Conservation (phyloP, 441 rosid species). For the Populus trichocarpa region DNA sequence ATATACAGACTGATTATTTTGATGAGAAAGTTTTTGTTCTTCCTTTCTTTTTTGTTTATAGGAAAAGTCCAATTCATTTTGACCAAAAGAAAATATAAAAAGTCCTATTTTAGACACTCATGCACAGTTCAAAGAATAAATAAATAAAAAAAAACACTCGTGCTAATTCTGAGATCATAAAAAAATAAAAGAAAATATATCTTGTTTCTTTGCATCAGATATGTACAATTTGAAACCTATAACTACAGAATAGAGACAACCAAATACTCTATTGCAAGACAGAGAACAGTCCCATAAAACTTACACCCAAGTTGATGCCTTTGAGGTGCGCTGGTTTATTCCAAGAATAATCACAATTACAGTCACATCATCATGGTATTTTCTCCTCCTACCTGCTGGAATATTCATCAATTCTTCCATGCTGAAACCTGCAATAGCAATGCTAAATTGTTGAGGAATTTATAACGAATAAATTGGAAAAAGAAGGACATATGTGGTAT, state of each 20-base stretch:
- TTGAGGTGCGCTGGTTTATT: conserved; percentile 68
- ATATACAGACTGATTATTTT: background rate
- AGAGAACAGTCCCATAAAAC: conserved; percentile 17
- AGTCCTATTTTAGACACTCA: background rate
- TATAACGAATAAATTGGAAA: background rate
- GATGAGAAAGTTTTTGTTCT: background rate
- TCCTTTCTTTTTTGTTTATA: background rate
- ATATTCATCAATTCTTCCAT: conserved; percentile 79
- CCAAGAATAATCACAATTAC: conserved; percentile 84
- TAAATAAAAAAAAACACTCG: too few relatives aligned
- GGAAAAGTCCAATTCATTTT: background rate
- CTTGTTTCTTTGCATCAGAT: background rate
- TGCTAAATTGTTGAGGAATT: background rate
- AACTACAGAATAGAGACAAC: background rate
- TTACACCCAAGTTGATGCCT: conserved; percentile 69
- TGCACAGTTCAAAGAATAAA: background rate
- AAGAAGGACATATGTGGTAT: background rate
- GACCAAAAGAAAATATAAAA: background rate
- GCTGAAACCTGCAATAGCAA: conserved; percentile 55
- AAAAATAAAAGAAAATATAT: background rate
- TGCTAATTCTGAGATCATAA: background rate
- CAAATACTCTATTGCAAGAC: background rate
- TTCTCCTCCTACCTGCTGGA: conserved; percentile 91
- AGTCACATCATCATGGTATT: conserved; percentile 95
- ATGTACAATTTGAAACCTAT: conserved; percentile 20